Base-by-base conservation (phyloP, 2,329 filamentous ascomycete species). In the Xylaria polymorpha region DNA sequence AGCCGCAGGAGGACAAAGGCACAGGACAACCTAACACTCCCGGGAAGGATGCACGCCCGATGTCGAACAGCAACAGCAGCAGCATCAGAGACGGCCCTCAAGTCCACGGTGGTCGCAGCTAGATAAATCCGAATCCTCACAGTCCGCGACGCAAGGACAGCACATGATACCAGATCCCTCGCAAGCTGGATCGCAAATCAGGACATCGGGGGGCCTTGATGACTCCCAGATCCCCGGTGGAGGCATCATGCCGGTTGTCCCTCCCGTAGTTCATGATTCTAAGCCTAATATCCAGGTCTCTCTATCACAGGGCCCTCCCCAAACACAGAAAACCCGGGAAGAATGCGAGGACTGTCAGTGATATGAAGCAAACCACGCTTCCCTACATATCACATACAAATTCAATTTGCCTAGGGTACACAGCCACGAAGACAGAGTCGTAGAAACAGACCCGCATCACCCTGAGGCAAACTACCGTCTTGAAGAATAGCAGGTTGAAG, bases 271-370 rank as follows among this genome's bases (percentile, higher is more conserved):
- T 39, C 37, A 15, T 35, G 37, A 56, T 29, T 50, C 48, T 4
- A 12, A 12, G 12, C 48, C 22, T 14, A 22, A 14, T 4, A 43
- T 44, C 22, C 56, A 51, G 22, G 61, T 55, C 51, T 58, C 58
- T n/a, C 50, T 51, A 29, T 57, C 41, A 22, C 43, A 63, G 15
- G 25, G 29, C 22, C 43, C 43, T n/a, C 29, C 44, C 15, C 43
- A 9, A 29, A 20, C 56, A 12, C 61, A 61, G 41, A 44, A n/a
- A 44, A 32, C 58, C n/a, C 64, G 63, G 43, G 74, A 65, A 10
- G 72, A 77, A 14, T 82, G 80, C 43, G 78, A 82, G 72, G 80
- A 82, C 60, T 81, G 80, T 63, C 74, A 80, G 62, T 81, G 64
- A 74, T 56, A 37, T 20, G 32, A 22, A 22, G 32, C 35, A 6